Evolutionary conservation across 2,329 filamentous ascomycete genomes (phyloP), one percentile per base, ranked within the genome.

Genomic region (Huntiella bhutanensis): DNA sequence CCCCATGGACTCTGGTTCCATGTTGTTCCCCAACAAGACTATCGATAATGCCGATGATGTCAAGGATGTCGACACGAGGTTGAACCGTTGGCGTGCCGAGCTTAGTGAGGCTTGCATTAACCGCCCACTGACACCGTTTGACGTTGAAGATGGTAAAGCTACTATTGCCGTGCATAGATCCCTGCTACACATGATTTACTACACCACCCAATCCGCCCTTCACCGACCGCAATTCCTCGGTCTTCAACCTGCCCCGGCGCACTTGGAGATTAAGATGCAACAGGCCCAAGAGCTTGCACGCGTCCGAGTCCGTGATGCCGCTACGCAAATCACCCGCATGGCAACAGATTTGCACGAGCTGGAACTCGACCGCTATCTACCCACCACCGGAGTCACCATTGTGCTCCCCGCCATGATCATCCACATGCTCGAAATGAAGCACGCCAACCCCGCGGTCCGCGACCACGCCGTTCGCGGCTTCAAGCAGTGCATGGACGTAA

Each of bases 361-460:
- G 41, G 73, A 79, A 42, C 69, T 94, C 10, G 85, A 88, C 51
- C 74, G 72, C 48, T 93, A 77, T 56, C 71, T 94, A 6, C 86
- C 87, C 1, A 94, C 86, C 0, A 88, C 85, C 0, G 86, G 86
- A 35, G 86, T 94, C 7, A 94, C 87, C 0, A 85, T 92, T 36
- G 77, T 95, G 4, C 72, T 94, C 1, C 87, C 87, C 0, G 86
- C 87, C 15, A 88, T 94, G 64, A 93, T 94, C 54, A 92, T 93
- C 47, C 87, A 94, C 57, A 71, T 95, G 13, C 72, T 94, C 5
- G 85, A 94, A 59, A 88, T 94, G 70, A 93, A 92, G 59, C 84
- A 83, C 33, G 79, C 77, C 4, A 75, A 82, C 46, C 73, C 76
- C 12, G 73, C 77, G 46, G 77, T 80, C 3, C 76, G 84, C 13